Base-by-base conservation (phyloP, 768 basidiomycete genomes). In the Lanmaoa pseudosensibilis region DNA sequence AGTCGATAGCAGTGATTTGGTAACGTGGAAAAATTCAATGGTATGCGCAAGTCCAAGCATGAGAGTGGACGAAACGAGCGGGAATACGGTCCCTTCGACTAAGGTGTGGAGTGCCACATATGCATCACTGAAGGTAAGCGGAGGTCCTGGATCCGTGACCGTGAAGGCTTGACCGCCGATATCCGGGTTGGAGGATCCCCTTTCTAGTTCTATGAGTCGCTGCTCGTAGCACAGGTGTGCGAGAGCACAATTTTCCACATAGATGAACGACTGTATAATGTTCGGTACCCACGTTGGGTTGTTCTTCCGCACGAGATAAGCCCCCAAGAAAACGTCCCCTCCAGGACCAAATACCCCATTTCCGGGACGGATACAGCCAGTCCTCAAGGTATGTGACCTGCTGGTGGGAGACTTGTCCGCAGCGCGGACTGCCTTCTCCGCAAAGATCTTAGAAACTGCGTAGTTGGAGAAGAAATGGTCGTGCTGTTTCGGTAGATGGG, bases 391-490 rank as follows among this genome's bases (percentile, higher is more conserved):
- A 21, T 57, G 54, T 41, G 57, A 19, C 73, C 65, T 18, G 15
- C 56, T 68, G 4, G 74, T 71, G 2, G 62, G 55, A n/a, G 73
- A 66, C 55, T 71, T 52, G 73, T 81, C 61, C 69, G 81, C 68
- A 60, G 64, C 60, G 51, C 80, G 72, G 13, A 84, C 80, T 12
- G 69, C 64, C 36, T 59, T 59, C 66, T 92, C 90, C 1, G 82
- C 88, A 27, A 74, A 69, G 9, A 73, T 63, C 66, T 92, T 92
- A 39, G 86, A 83, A 23, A 74, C 80, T 0, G 89, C 87, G 54
- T 92, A 92, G 66, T 91, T 92, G 13, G 89, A 91, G 71, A 89
- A 90, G 67, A 84, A 87, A 13, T 86, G 76, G 15, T 79, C 71
- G 60, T 88, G 86, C 5, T 66, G 72, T 62, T 75, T 80, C 10